Evolutionary conservation across 495 filamentous ascomycete genomes (phyloP), one percentile per base, ranked within the genome.

Genomic region (Acidomyces sp.): DNA sequence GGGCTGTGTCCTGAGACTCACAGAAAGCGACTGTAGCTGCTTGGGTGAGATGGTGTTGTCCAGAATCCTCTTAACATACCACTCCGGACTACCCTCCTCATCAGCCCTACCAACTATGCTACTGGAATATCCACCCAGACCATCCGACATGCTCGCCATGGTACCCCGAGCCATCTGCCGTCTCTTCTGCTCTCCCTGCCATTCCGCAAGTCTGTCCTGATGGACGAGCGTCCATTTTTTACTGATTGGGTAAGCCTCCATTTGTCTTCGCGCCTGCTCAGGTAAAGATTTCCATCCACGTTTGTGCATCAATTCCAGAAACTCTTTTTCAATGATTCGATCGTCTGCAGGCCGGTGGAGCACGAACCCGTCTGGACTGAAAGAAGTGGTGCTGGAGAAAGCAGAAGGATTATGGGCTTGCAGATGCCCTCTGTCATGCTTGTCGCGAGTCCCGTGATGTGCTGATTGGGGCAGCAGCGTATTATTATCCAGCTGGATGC

Each of bases 201-300:
- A 77, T 63, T 96, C 92, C 2, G 85, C 80, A 54, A 96, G 65
- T 25, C 85, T 78, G 63, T 97, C 90, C 57, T 97, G 88, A 57
- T 95, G 78, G 35, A 97, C 85, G 44, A 97, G 67, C 1, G 85
- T 92, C 90, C 90, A 97, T 65, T 97, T 97, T 65, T 96, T 96
- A 31, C 73, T 72, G 19, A 88, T 70, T 10, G 85, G 83, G 54
- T 97, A 96, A 12, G 85, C 82, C 59, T 86, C 68, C 85, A 97
- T 95, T 61, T 96, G 90, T 43, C 88, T 70, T 49, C 80, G 75
- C 19, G 88, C 92, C 60, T 93, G 84, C 51, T 96, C 90, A n/a
- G 90, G 90, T 37, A 96, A 70, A 55, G 87, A 86, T 60, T 92
- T 85, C 80, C 85, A 96, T 41, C 87, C 90, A 55, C 90, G 77